A percentile compares a stretch with the other conserved stretches of the same genome.
These are phyloP conservation scores for Echites panduratus DNA, from an alignment of 257 asterid species.

Conservation along the genomic window DNA sequence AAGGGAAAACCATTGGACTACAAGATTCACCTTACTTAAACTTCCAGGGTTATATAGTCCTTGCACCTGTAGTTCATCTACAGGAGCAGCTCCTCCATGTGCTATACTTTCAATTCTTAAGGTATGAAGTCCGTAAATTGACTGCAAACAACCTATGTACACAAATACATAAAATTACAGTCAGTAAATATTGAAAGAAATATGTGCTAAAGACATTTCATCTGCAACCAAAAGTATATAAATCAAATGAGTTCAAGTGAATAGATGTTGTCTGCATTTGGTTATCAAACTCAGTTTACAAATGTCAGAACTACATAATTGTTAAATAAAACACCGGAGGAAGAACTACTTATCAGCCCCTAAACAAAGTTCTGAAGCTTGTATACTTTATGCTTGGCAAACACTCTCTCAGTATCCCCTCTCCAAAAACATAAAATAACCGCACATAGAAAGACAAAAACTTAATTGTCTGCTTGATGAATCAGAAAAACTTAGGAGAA, in stretches of 20 bases:
- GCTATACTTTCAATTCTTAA: conserved; percentile 64
- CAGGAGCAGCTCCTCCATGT: conserved; percentile 60
- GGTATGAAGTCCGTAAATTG: conserved; percentile 55
- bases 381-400: too few relatives aligned
- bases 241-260: not conserved
- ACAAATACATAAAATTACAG: conserved; percentile 1
- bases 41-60: conserved; percentile 52
- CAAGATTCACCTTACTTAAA: conserved; percentile 48
- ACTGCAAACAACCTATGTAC: conserved; percentile 57
- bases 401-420: too few relatives aligned
- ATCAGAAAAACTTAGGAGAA: not conserved
- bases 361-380: too few relatives aligned
- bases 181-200: not conserved
- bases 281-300: too few relatives aligned
- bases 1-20: not conserved
- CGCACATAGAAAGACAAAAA: not conserved
- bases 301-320: too few relatives aligned
- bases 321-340: too few relatives aligned
- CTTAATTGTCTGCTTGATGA: not conserved
- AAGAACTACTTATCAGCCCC: too few relatives aligned
- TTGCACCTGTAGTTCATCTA: conserved; percentile 62
- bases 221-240: not conserved
- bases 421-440: too few relatives aligned
- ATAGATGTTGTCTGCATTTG: too few relatives aligned
- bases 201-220: not conserved